Percentiles rank a stretch among this genome's conserved stretches.
Conservation (phyloP, 768 basidiomycete species). For the Mycena amicta region DNA sequence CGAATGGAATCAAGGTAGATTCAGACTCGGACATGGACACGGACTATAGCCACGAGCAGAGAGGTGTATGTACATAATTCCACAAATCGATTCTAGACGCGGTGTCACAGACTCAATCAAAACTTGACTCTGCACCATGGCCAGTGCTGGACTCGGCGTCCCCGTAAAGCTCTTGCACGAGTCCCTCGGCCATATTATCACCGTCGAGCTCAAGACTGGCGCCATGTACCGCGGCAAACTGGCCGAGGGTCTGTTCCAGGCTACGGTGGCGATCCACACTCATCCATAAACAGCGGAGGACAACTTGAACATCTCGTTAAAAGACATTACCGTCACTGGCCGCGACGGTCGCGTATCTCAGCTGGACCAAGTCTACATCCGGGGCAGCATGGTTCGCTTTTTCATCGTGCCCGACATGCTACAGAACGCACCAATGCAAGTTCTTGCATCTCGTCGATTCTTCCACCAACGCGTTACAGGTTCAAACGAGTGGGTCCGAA, state of each 20-base stretch:
- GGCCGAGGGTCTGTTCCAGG: conserved; percentile 75
- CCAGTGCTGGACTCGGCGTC: conserved; percentile 78
- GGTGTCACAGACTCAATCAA: background rate
- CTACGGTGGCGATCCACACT: conserved; percentile 1
- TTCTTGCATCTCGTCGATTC: conserved; percentile 19
- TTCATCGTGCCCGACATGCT: conserved; percentile 99
- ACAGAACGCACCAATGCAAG: conserved; percentile 98
- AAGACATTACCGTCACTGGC: conserved; percentile 96
- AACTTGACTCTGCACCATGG: conserved; percentile 33
- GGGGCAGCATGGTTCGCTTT: conserved; percentile 97
- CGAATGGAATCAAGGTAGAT: too few species aligned
- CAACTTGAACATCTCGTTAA: conserved; percentile 94
- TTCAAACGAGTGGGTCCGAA: conserved; percentile 99
- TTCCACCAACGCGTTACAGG: conserved; percentile 50
- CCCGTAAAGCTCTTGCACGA: conserved; percentile 97
- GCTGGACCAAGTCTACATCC: conserved; percentile 97
- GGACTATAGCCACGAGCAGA: too few species aligned
- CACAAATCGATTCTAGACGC: too few species aligned
- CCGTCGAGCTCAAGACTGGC: conserved; percentile 97
- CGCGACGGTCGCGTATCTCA: conserved; percentile 98
- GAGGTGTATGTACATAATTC: too few species aligned
- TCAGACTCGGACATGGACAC: too few species aligned
- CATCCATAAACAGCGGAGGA: conserved; percentile 78
- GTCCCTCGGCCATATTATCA: conserved; percentile 93
- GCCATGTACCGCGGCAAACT: conserved; percentile 97